Evolutionary conservation across 495 filamentous ascomycete genomes (phyloP), one percentile per base, ranked within the genome.

Genomic region (Penicillium taxi): DNA sequence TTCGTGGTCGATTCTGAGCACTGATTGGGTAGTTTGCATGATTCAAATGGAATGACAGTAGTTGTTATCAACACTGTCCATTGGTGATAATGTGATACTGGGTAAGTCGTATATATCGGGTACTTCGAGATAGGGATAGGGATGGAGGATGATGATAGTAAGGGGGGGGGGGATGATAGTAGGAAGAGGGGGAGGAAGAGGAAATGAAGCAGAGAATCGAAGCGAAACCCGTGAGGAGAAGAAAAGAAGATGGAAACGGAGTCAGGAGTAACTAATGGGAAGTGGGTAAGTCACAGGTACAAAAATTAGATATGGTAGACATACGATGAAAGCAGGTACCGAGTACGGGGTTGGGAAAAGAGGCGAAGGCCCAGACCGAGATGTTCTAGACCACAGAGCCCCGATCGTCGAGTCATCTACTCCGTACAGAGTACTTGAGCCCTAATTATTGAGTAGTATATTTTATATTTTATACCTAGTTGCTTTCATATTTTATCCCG

Each of bases 11-110:
- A 45, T 21, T 37, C 44, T 54, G 37, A 46, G 17, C n/a, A n/a
- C n/a, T n/a, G n/a, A n/a, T n/a, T n/a, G n/a, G n/a, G n/a, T n/a
- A n/a, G n/a, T n/a, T n/a, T n/a, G n/a, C n/a, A n/a, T n/a, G n/a
- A n/a, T n/a, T n/a, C n/a, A n/a, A n/a, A n/a, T n/a, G n/a, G n/a
- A n/a, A n/a, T n/a, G n/a, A n/a, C n/a, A n/a, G n/a, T n/a, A n/a
- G n/a, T n/a, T n/a, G n/a, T n/a, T n/a, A n/a, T n/a, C 52, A 52
- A 45, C 43, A 50, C 33, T 50, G 49, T 58, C 60, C 63, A 66
- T 66, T 50, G 47, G 56, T n/a, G n/a, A n/a, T n/a, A n/a, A n/a
- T n/a, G n/a, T n/a, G n/a, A n/a, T n/a, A n/a, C n/a, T n/a, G n/a
- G n/a, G n/a, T n/a, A n/a, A n/a, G n/a, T n/a, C n/a, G n/a, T n/a